These are phyloP conservation scores for Bipolaris zeicola DNA, from an alignment of 2,329 filamentous ascomycete genomes.

Conservation along the genomic window DNA sequence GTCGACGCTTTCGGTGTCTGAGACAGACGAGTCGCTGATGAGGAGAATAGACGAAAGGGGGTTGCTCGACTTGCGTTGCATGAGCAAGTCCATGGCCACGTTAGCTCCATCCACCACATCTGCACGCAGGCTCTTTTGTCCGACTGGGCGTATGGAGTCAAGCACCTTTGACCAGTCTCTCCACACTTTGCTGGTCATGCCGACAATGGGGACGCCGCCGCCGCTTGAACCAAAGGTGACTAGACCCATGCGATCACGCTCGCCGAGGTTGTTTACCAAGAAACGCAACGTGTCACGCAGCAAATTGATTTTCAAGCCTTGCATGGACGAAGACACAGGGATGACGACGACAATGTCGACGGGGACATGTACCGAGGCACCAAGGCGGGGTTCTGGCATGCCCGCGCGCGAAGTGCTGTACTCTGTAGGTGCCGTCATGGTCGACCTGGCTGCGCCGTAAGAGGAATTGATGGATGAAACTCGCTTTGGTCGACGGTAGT, in stretches of 20 bases:
- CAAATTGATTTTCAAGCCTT: conserved; percentile 97
- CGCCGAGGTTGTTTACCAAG: conserved; percentile 85
- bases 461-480: conserved; percentile 85
- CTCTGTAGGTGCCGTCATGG: conserved; percentile 86
- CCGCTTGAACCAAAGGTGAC: conserved; percentile 96
- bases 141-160: conserved; percentile 86
- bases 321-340: conserved; percentile 97
- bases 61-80: conserved; percentile 96
- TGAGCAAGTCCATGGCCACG: conserved; percentile 96
- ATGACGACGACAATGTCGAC: conserved; percentile 96
- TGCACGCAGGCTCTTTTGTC: conserved; percentile 93
- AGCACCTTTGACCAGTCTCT: conserved; percentile 86
- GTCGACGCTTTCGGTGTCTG: conserved; percentile 92
- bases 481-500: conserved; percentile 71
- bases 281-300: conserved; percentile 91
- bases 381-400: conserved; percentile 51
- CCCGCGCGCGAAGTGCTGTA: conserved; percentile 72
- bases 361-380: conserved; percentile 77
- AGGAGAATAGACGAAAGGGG: conserved; percentile 93
- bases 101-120: conserved; percentile 98
- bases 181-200: conserved; percentile 97
- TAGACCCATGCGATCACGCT: conserved; percentile 93
- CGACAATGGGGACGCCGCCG: conserved; percentile 92
- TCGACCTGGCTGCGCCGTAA: conserved; percentile 81
- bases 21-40: conserved; percentile 95